These are phyloP conservation scores for Salix arbutifolia DNA, from an alignment of 345 rosid genomes.

Conservation along the genomic window DNA sequence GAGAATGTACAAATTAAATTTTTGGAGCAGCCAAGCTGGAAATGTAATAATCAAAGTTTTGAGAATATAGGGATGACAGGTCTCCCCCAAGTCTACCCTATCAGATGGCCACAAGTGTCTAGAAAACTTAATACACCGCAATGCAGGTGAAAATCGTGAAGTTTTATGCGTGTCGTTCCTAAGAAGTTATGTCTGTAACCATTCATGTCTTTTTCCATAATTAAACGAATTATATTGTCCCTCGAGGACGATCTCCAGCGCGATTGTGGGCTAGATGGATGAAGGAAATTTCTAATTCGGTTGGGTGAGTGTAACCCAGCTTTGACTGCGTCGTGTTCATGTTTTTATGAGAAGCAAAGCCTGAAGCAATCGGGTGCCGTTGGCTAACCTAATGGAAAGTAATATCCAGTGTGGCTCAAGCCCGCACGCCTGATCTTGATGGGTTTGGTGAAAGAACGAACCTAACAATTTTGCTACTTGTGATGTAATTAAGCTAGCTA, in stretches of 20 bases:
- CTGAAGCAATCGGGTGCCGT: not conserved
- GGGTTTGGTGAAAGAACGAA: slow-evolving; percentile 26
- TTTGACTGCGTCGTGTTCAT: not conserved
- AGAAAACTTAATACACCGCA: not conserved
- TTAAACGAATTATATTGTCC: no score
- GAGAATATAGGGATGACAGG: not conserved
- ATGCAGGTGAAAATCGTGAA: not conserved
- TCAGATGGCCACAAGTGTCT: not conserved
- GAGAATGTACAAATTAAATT: no score
- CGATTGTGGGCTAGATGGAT: no score
- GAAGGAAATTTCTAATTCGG: not conserved
- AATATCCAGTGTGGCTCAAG: not conserved
- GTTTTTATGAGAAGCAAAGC: no score
- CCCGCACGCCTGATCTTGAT: slow-evolving; percentile 16
- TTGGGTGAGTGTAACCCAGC: slow-evolving; percentile 13
- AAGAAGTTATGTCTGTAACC: no score
- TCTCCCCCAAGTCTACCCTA: not conserved
- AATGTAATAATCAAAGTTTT: no score
- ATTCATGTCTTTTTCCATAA: no score
- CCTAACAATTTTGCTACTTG: slow-evolving; percentile 13
- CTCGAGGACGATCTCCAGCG: no score
- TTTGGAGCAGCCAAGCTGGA: no score
- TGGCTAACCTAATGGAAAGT: slow-evolving; percentile 2
- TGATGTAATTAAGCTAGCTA: not conserved
- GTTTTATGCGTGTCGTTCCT: not conserved